These are phyloP conservation scores for Eucalyptus sp. DNA, from an alignment of 345 rosid species.

Conservation along the genomic window DNA sequence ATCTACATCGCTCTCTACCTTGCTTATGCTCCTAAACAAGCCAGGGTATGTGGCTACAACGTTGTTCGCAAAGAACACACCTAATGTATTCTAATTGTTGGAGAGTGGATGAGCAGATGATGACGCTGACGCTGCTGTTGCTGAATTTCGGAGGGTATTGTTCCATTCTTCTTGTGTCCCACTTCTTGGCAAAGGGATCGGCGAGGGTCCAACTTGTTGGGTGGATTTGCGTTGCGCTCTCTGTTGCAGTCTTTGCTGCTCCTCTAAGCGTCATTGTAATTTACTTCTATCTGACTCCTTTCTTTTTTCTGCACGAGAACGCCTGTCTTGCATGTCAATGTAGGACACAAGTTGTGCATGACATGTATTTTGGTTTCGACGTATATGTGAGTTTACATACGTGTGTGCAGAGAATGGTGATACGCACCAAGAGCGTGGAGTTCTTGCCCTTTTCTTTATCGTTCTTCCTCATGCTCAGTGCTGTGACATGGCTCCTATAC, in stretches of 20 bases:
- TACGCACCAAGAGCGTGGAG: constrained; percentile 24
- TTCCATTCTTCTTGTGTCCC: constrained; percentile 25
- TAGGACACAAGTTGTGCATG: neutral
- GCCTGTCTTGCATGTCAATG: neutral
- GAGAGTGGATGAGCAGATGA: constrained; percentile 20
- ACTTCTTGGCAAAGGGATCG: constrained; percentile 8
- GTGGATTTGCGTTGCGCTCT: constrained; percentile 71
- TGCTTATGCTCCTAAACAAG: constrained; percentile 47
- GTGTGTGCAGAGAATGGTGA: neutral
- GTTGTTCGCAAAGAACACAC: neutral
- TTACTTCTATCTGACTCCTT: neutral
- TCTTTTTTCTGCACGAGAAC: neutral
- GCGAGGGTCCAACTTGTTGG: constrained; percentile 36
- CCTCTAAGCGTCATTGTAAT: constrained; percentile 63
- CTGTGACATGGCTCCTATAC: constrained; percentile 23
- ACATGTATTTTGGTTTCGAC: neutral
- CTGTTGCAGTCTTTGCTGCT: constrained; percentile 69
- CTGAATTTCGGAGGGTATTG: constrained; percentile 55
- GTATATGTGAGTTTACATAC: neutral
- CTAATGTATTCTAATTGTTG: neutral
- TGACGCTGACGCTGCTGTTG: constrained; percentile 35
- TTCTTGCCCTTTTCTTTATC: constrained; percentile 33
- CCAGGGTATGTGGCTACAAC: constrained; percentile 18
- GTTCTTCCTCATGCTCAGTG: constrained; percentile 18
- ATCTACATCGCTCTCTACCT: constrained; percentile 51